Percentiles rank a stretch among this genome's conserved stretches.
Evolutionary conservation across 1,284 basidiomycete genomes (phyloP).

Genomic region (Rhodotorula glutinis): DNA sequence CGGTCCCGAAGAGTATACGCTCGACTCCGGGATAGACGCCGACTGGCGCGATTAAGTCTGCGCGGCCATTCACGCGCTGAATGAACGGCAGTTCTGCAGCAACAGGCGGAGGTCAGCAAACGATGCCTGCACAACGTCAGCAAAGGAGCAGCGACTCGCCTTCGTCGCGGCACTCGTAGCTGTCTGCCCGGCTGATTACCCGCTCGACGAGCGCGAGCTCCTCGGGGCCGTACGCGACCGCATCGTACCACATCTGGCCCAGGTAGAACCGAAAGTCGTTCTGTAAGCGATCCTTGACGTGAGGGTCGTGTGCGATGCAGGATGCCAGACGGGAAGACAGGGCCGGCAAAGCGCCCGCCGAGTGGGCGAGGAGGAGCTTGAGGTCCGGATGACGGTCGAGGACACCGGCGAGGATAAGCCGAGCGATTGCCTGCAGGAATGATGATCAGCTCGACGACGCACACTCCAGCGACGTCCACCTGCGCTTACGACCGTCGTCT

Average conservation of each 20-base stretch:
- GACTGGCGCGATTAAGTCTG: conserved; percentile 24
- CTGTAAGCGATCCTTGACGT: conserved; percentile 66
- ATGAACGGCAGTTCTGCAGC: conserved; percentile 28
- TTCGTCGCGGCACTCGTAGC: conserved; percentile 51
- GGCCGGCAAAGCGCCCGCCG: conserved; percentile 73
- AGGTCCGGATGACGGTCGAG: conserved; percentile 72
- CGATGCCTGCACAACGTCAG: too few relatives aligned
- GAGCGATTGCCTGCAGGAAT: conserved; percentile 62
- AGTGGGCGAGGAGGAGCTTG: conserved; percentile 74
- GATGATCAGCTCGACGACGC: not conserved
- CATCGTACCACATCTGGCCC: conserved; percentile 73
- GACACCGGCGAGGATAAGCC: conserved; percentile 73
- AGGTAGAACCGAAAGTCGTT: conserved; percentile 74
- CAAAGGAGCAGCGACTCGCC: conserved; percentile 14
- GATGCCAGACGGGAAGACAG: conserved; percentile 76
- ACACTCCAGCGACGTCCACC: not conserved
- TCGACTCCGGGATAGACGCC: conserved; percentile 51
- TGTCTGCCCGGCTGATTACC: conserved; percentile 61
- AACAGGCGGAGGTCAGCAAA: too few relatives aligned
- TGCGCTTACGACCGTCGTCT: conserved; percentile 72
- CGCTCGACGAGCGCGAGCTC: conserved; percentile 73
- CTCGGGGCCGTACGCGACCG: conserved; percentile 76
- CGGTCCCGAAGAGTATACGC: conserved; percentile 76
- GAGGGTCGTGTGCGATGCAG: conserved; percentile 76
- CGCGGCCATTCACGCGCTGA: conserved; percentile 24